A percentile compares a stretch with the other conserved stretches of the same genome.
These are phyloP conservation scores for Pilatotrama ljubarskyi DNA, from an alignment of 768 basidiomycete species.

Conservation along the genomic window DNA sequence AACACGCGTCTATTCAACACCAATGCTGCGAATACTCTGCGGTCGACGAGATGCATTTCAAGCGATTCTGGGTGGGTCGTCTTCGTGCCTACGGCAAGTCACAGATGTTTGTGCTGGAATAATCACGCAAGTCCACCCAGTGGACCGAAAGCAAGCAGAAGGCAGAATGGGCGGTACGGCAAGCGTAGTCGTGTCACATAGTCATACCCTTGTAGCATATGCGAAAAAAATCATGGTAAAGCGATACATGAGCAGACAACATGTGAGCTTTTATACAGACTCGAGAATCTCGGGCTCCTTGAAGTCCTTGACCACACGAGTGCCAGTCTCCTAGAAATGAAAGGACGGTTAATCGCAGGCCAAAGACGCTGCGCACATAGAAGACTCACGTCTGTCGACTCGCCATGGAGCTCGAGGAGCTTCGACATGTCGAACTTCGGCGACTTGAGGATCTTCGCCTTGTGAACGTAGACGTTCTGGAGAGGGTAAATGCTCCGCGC, in stretches of 20 bases:
- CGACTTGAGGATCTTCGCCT: conserved; percentile 98
- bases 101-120: no score
- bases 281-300: conserved; percentile 96
- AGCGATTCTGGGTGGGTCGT: no score
- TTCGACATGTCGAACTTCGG: conserved; percentile 97
- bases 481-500: conserved; percentile 95
- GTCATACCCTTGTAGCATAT: conserved; percentile 41
- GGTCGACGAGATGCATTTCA: no score
- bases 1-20: background rate
- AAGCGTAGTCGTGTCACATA: conserved; percentile 36
- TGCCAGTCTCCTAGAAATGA: conserved; percentile 79
- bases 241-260: conserved; percentile 40
- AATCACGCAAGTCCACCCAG: no score
- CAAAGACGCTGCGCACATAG: background rate
- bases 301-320: conserved; percentile 92
- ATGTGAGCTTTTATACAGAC: conserved; percentile 68
- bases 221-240: conserved; percentile 32
- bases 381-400: conserved; percentile 83
- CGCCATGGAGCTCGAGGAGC: conserved; percentile 94
- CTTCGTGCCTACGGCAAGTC: no score
- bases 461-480: conserved; percentile 98
- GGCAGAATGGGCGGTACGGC: conserved; percentile 4
- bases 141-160: background rate
- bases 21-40: no score
- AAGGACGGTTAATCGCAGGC: conserved; percentile 18